Evolutionary conservation across 1,284 basidiomycete genomes (phyloP), one percentile per base, ranked within the genome.

Genomic region (Tilletiaria anomala): DNA sequence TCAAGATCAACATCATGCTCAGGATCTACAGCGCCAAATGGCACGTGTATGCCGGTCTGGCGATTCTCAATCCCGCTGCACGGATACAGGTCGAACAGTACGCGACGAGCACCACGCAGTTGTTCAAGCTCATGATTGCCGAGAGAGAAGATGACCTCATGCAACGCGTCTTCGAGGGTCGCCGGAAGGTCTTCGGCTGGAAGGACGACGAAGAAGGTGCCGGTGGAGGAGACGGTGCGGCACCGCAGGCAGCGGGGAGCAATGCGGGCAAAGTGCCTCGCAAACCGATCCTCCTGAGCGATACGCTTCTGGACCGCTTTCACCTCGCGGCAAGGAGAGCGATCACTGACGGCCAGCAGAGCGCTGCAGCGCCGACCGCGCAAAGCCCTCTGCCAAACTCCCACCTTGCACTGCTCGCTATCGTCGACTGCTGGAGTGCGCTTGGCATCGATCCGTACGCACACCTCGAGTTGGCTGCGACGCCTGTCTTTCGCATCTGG

Each of bases 11-110:
- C 73, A 83, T 97, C 63, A 82, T 58, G 37, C 46, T 66, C 18
- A 85, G 93, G 1, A 96, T 97, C 62, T 96, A 96, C 70, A 78
- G 85, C 34, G 91, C 89, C 65, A 83, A 88, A 58, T 97, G 89
- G 89, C 93, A 97, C 70, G 91, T 97, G 56, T 97, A 97, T 66
- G 93, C 93, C 19, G 93, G 91, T 3, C 77, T 97, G 11, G 91
- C 93, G 0, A 83, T 97, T 59, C 76, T 96, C 50, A 97, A 97
- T 68, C 91, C 93, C 1, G 79, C 77, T n/a, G 91, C 93, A 0
- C 76, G 78, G 40, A 70, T 75, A 2, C 89, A 94, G 68, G 94
- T 97, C 51, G 76, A 60, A 81, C 93, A 66, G 39, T 97, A 80
- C 59, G 82, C 88, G 2, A 76, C 77, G 49, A 83, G 80, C 57